Evolutionary conservation across 75 land plant genomes (phyloP), one percentile per base, ranked within the genome.

Genomic region (Cupressus sempervirens): DNA sequence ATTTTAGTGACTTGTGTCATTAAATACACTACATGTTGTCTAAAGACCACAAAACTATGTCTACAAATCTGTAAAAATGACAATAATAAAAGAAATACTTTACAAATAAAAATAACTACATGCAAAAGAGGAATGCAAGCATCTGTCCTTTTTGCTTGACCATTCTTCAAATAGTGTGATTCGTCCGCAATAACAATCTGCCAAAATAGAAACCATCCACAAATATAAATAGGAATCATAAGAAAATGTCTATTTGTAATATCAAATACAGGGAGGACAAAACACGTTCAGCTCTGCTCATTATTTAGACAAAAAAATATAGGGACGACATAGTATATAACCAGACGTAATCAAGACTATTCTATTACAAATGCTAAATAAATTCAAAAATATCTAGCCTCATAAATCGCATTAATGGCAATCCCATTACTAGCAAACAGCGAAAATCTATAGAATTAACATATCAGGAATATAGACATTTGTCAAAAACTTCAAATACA

Each of bases 151-250:
- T 97, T 97, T 76, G 99, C 99, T 90, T 94, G 96, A 58, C 94
- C 94, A 92, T 97, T 97, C 87, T 97, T 97, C 86, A 97, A 32
- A 45, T 94, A 97, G 86, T 97, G 99, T 48, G 99, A 92, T 84
- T 97, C 99, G 87, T 97, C 99, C 85, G 99, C 99, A 87, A 97
- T 92, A 30, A 97, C 93, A 88, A 96, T 89, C 99, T 97, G 87
- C 45, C 87, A 40, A 81, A 87, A 72, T 81, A 45, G 40, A 35
- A 46, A 82, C 45, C 26, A 18, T 62, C 13, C 23, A 30, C 35
- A 30, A 80, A 36, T 13, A 73, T 32, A 30, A 84, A 30, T 23
- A 70, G 26, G 30, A 65, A 67, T 29, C 50, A 36, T 18, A 82
- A 36, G 15, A 8, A 82, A 48, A 40, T 14, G 56, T n/a, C 48